These are phyloP conservation scores for Boechera retrofracta DNA, from an alignment of 345 rosid genomes.

Conservation along the genomic window DNA sequence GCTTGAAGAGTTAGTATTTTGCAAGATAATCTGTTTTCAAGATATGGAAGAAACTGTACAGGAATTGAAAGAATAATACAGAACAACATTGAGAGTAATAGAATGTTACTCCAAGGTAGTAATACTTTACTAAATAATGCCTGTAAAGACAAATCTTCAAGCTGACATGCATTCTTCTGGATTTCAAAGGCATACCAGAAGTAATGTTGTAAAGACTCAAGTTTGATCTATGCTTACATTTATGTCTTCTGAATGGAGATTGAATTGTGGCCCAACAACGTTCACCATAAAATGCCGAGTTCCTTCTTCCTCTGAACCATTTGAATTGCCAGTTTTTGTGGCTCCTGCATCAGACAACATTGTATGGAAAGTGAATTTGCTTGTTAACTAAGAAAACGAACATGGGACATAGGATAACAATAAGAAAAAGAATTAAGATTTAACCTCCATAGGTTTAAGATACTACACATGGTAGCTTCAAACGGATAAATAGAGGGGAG, in stretches of 20 bases:
- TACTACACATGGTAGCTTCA: not conserved
- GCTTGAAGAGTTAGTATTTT: not conserved
- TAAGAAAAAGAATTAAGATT: not conserved
- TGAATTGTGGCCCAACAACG: slow-evolving; percentile 95
- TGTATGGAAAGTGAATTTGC: not conserved
- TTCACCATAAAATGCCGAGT: slow-evolving; percentile 94
- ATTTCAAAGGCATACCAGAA: not conserved
- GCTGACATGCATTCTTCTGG: slow-evolving; percentile 3
- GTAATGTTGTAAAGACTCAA: slow-evolving; percentile 11
- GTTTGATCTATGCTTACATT: slow-evolving; percentile 66
- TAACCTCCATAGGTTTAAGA: not conserved
- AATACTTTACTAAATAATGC: not conserved
- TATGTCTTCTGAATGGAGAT: slow-evolving; percentile 97
- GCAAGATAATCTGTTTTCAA: not conserved
- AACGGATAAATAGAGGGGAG: not conserved
- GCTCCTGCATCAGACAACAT: slow-evolving; percentile 48
- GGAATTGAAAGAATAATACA: not conserved
- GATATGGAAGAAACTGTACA: slow-evolving; percentile 4
- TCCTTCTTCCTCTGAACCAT: slow-evolving; percentile 78
- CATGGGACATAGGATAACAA: not conserved
- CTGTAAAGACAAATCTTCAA: not conserved
- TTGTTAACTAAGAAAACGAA: slow-evolving; percentile 1
- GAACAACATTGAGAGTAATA: slow-evolving; percentile 5
- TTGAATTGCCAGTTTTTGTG: slow-evolving; percentile 52
- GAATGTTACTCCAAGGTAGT: not conserved